Evolutionary conservation across 2,329 filamentous ascomycete species (phyloP), one percentile per base, ranked within the genome.

Genomic region (Colletotrichum sp.): DNA sequence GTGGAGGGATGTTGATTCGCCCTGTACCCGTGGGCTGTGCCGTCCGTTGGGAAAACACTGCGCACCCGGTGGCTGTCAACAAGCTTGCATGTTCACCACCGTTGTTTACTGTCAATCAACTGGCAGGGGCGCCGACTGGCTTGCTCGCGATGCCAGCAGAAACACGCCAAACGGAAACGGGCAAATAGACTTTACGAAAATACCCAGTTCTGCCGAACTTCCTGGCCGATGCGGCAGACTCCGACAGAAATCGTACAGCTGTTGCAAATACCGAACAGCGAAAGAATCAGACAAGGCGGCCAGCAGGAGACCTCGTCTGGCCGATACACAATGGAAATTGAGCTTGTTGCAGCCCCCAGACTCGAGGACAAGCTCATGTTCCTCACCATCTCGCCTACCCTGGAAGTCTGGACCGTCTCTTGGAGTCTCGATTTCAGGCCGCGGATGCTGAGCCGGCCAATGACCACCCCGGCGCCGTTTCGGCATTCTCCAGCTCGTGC

Each of bases 301-400:
- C 28, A 66, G 18, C n/a, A 10, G 25, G 43, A 39, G 25, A 22
- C 36, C 32, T 32, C 39, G n/a, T 64, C 10, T 70, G 58, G 58
- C 52, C 61, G 68, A 66, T 61, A 62, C 60, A 70, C 10, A 9
- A 55, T 73, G 64, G 70, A 73, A 36, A 73, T 65, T 68, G 64
- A 22, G 58, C 64, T 65, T 68, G 70, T 65, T 65, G 39, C 69
- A 71, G 9, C 55, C 64, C 66, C 64, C 48, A 52, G 56, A 18
- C 43, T 72, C 9, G 64, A 28, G 28, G 43, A 34, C 27, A 56
- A 58, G 34, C 56, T 52, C 64, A 56, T 68, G 73, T 32, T 62
- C 55, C 73, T 72, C 58, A 8, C 73, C 64, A 75, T 72, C 18
- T 68, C 73, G 69, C 62, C 73, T 73, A 64, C 48, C 56, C 64